Conservation (phyloP, 179 eudicot genomes). For the Heliamphora pulchella region DNA sequence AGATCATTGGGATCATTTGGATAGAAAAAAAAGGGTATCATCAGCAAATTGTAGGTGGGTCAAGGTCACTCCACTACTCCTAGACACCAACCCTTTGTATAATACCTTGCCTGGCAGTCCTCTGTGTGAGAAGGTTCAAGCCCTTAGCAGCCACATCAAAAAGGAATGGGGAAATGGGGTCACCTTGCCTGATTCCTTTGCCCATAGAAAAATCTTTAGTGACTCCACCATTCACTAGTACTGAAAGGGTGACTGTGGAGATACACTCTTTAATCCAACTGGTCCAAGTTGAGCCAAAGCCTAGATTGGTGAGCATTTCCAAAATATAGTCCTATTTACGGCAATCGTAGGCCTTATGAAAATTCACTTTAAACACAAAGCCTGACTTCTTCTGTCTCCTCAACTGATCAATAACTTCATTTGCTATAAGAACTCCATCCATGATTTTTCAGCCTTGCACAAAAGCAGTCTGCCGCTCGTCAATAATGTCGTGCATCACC, state of each 20-base stretch:
- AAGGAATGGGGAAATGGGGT: background rate
- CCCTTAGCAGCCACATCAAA: background rate
- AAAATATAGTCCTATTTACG: background rate
- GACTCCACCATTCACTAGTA: background rate
- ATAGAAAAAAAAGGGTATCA: background rate
- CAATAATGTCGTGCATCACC: background rate
- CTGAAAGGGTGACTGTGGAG: background rate
- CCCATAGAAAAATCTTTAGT: background rate
- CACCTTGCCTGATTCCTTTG: background rate
- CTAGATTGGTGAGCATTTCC: background rate
- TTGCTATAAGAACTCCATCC: background rate
- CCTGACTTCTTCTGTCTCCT: background rate
- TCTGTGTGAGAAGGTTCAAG: background rate
- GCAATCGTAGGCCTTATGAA: background rate
- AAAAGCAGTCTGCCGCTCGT: background rate
- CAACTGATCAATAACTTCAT: background rate
- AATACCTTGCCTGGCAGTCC: background rate
- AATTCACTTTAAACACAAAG: background rate
- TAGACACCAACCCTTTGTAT: background rate
- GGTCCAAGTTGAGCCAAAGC: background rate
- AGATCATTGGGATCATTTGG: background rate
- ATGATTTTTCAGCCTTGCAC: background rate
- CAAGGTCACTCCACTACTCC: too few species aligned
- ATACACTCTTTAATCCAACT: background rate
- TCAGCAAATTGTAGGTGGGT: background rate